Conservation (phyloP, 108 stramenopile genomes). For the Fragilariopsis cylindrus region DNA sequence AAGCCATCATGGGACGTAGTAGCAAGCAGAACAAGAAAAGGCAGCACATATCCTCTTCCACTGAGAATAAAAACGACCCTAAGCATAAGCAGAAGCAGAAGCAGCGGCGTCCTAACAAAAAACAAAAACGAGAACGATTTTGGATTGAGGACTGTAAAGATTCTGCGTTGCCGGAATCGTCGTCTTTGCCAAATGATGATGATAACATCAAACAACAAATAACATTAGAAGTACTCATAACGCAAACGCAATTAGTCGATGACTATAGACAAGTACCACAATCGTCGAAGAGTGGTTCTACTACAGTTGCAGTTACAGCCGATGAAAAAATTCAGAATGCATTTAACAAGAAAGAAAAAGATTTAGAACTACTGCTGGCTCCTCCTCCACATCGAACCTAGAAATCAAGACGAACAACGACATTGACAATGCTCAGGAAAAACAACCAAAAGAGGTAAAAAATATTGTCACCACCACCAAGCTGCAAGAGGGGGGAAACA, state of each 20-base stretch:
- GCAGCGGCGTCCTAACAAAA: slow-evolving; percentile 5
- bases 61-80: neutral
- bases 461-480: neutral
- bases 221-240: slow-evolving; percentile 30
- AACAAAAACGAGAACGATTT: slow-evolving; percentile 23
- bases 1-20: slow-evolving; percentile 22
- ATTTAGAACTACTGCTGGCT: neutral
- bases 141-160: slow-evolving; percentile 43
- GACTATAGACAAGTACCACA: slow-evolving; percentile 26
- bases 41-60: neutral
- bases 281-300: too few species aligned
- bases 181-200: neutral
- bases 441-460: neutral
- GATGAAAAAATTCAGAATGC: neutral
- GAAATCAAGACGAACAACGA: too few species aligned
- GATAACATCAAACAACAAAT: neutral
- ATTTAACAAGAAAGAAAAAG: neutral
- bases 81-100: slow-evolving; percentile 2
- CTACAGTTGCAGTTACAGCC: neutral
- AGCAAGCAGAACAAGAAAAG: slow-evolving; percentile 22
- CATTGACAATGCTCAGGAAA: neutral
- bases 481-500: neutral
- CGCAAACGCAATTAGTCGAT: slow-evolving; percentile 31
- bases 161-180: neutral
- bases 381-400: neutral